Base-by-base conservation (phyloP, 176 grass and related monocot genomes). In the Oryza glaberrima region DNA sequence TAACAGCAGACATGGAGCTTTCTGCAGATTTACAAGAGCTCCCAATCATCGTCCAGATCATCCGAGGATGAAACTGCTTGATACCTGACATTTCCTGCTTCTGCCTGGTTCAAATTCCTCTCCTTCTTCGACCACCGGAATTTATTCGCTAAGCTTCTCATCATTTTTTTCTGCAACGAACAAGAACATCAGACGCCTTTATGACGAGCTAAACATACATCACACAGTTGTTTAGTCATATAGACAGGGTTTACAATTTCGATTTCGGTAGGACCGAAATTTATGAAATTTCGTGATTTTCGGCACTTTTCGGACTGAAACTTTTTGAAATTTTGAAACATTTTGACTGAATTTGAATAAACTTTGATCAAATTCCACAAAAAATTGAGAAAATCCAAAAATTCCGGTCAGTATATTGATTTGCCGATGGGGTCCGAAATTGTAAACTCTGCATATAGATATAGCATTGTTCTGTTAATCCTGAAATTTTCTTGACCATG, bases 1-100 rank as follows among this genome's bases (percentile, higher is more conserved):
- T 54, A 8, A 84, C 8, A 3, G 73, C 16, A 15, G 9, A 26
- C 3, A 54, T 28, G 23, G 44, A 58, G 23, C 65, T 70, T 70
- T 12, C 12, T 69, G 26, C 70, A 76, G 26, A 64, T 85, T 73
- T 81, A 85, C 49, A 89, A 7, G 14, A 90, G 75, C 52, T 90
- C 84, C 89, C 89, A 90, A 73, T 75, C 80, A 38, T 73, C 74
- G 7, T 83, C 84, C 9, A 87, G 30, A 65, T 74, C 80, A 76
- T 76, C 64, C 5, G 47, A 40, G 34, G 75, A 75, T 35, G 69
- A 69, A 84, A 75, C 63, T 49, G 41, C 13, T 70, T 63, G 46
- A 43, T 75, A 79, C 7, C 22, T 38, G 45, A 32, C 11, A 51
- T 83, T 25, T 70, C 16, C 64, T 36, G 11, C 17, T 47, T 80